Evolutionary conservation across 2,329 filamentous ascomycete genomes (phyloP).

Genomic region (Triangularia setosa): DNA sequence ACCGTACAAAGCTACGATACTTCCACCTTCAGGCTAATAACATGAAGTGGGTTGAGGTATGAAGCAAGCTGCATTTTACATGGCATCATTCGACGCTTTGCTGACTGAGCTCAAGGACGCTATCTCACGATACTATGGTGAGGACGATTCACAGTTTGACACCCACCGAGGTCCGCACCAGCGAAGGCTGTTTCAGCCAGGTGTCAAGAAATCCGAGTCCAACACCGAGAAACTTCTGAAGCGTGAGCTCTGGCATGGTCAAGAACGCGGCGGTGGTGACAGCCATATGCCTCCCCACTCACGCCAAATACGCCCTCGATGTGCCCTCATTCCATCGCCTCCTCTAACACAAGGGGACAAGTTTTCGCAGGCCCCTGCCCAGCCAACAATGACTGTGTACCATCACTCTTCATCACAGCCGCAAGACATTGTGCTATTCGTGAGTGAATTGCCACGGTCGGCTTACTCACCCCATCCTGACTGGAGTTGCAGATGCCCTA

Average conservation of each 20-base stretch:
- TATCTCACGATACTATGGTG: conserved; percentile 21
- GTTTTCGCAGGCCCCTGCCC: background rate
- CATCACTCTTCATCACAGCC: conserved; percentile 10
- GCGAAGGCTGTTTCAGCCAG: conserved; percentile 13
- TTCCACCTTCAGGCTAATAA: conserved; percentile 26
- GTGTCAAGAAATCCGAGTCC: conserved; percentile 16
- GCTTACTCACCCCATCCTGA: too few species aligned
- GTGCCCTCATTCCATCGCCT: conserved; percentile 20
- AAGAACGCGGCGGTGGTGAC: conserved; percentile 21
- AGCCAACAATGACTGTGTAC: background rate
- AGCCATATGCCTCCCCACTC: conserved; percentile 22
- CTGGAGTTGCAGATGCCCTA: conserved; percentile 15
- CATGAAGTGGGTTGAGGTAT: conserved; percentile 24
- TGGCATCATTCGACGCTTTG: background rate
- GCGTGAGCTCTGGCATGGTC: conserved; percentile 25
- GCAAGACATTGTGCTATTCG: conserved; percentile 22
- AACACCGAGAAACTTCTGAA: conserved; percentile 24
- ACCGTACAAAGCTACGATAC: conserved; percentile 21
- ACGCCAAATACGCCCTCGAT: conserved; percentile 24
- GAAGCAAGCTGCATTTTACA: background rate
- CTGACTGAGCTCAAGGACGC: conserved; percentile 12
- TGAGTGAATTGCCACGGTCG: conserved; percentile 4
- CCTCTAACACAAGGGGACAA: conserved; percentile 4
- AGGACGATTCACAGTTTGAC: conserved; percentile 17
- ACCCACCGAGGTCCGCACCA: conserved; percentile 10